These are phyloP conservation scores for Skeletonema tropicum DNA, from an alignment of 108 stramenopile genomes.

Conservation along the genomic window DNA sequence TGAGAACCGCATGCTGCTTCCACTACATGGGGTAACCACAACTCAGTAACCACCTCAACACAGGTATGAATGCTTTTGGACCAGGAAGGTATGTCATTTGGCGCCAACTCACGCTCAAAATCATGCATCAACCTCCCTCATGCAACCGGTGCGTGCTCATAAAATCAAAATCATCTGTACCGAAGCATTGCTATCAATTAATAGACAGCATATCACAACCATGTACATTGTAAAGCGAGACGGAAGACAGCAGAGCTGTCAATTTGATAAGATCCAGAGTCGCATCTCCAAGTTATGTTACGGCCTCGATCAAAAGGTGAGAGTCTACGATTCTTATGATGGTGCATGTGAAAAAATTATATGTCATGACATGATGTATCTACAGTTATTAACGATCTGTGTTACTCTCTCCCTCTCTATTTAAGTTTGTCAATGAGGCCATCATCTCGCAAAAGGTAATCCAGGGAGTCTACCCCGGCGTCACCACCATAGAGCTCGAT, in stretches of 20 bases:
- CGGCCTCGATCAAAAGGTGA: constrained; percentile 93
- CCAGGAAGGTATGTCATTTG: not conserved
- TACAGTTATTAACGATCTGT: not conserved
- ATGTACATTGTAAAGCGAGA: constrained; percentile 97
- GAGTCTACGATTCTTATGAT: not conserved
- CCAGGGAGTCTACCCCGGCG: constrained; percentile 98
- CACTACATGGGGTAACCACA: too few species aligned
- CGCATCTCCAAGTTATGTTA: constrained; percentile 96
- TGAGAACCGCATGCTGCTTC: not conserved
- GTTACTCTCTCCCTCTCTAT: not conserved
- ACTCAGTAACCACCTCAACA: too few species aligned
- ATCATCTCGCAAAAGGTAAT: constrained; percentile 98
- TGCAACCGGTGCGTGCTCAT: not conserved
- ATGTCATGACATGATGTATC: not conserved
- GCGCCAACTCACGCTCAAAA: not conserved
- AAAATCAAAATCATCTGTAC: not conserved
- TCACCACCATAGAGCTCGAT: constrained; percentile 96
- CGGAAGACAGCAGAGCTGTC: constrained; percentile 91
- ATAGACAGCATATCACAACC: constrained; percentile 3
- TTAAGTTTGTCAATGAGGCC: constrained; percentile 89
- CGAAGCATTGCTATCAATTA: not conserved
- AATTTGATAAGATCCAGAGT: constrained; percentile 98
- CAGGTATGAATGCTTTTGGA: not conserved
- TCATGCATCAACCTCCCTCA: too few species aligned
- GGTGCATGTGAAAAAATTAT: constrained; percentile 8